Evolutionary conservation across 257 asterid species (phyloP).

Genomic region (Sherardia arvensis): DNA sequence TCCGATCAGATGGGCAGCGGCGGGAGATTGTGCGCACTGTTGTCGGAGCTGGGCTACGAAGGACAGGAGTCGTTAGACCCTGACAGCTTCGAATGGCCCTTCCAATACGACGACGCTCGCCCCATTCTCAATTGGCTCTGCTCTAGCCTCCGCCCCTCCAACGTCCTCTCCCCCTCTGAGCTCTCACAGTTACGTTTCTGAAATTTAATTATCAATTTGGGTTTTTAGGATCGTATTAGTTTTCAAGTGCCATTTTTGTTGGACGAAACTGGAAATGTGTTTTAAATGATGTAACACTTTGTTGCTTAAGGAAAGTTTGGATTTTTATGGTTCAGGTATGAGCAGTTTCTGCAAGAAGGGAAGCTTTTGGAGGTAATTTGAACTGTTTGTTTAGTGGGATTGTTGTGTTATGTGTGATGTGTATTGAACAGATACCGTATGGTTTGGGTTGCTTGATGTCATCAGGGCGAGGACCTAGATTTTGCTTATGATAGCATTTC

Average conservation of each 20-base stretch:
- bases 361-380: conserved; percentile 74
- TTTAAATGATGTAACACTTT: not conserved
- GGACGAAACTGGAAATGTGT: not conserved
- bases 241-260: not conserved
- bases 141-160: conserved; percentile 91
- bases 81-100: conserved; percentile 98
- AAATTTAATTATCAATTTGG: not conserved
- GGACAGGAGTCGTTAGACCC: conserved; percentile 70
- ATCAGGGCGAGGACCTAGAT: conserved; percentile 94
- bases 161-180: conserved; percentile 81
- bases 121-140: conserved; percentile 96
- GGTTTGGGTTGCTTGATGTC: conserved; percentile 7
- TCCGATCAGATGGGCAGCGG: conserved; percentile 54
- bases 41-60: conserved; percentile 76
- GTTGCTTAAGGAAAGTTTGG: not conserved
- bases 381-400: not conserved
- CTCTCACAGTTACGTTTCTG: conserved; percentile 53
- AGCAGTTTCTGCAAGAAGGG: conserved; percentile 74
- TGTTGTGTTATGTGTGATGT: not conserved
- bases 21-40: conserved; percentile 59
- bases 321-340: conserved; percentile 41
- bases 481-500: conserved; percentile 97
- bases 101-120: conserved; percentile 93
- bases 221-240: not conserved
- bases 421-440: not conserved